Evolutionary conservation across 768 basidiomycete species (phyloP).

Genomic region (Termitomyces sp.): DNA sequence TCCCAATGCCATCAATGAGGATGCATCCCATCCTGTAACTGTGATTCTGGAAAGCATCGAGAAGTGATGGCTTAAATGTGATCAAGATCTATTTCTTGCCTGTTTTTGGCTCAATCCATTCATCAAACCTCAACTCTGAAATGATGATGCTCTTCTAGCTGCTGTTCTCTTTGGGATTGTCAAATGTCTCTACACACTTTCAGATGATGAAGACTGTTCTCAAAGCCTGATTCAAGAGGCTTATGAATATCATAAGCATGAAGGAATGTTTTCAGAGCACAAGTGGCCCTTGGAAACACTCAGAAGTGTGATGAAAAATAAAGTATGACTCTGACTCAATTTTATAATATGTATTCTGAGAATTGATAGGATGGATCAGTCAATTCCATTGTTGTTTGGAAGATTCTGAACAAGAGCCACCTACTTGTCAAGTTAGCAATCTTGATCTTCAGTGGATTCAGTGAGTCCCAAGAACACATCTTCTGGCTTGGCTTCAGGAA

Average conservation of each 20-base stretch:
- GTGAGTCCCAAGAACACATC: too few species aligned
- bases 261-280: not conserved
- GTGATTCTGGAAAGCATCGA: slow-evolving; percentile 6
- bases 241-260: not conserved
- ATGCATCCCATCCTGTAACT: not conserved
- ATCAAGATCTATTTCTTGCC: slow-evolving; percentile 2
- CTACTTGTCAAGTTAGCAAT: slow-evolving; percentile 21
- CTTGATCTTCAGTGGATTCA: slow-evolving; percentile 20
- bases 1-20: not conserved
- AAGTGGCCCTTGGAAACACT: not conserved
- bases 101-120: not conserved
- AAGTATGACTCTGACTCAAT: not conserved
- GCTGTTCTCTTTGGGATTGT: slow-evolving; percentile 3
- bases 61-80: slow-evolving; percentile 4
- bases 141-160: not conserved
- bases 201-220: not conserved
- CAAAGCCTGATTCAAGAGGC: not conserved
- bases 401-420: slow-evolving; percentile 5
- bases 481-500: too few species aligned
- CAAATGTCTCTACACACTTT: not conserved
- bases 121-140: not conserved
- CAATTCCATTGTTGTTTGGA: slow-evolving; percentile 4
- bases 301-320: not conserved
- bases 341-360: not conserved
- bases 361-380: not conserved